Base-by-base conservation (phyloP, 1,139 yeast species). In the Yamadazyma blattariae region DNA sequence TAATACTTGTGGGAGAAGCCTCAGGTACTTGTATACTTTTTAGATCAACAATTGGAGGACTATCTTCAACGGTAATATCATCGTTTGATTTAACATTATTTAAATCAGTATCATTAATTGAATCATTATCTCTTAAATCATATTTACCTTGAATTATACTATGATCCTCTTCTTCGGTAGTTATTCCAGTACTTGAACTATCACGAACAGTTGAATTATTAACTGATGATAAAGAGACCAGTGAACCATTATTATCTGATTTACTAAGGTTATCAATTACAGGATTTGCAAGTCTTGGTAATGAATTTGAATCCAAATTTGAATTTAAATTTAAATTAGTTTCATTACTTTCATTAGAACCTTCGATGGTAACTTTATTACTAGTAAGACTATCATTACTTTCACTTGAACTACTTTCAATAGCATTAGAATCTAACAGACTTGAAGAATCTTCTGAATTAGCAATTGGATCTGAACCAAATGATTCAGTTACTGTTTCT, bases 161-260 rank as follows among this genome's bases (percentile, higher is more conserved):
- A n/a, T 13, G 22, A 20, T 14, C 26, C 7, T 38, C 40, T 25
- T 45, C 47, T 10, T 38, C 43, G 1, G 42, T 37, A 3, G 46
- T 41, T 5, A 38, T 27, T n/a, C 41, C 45, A 10, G 45, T 35
- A 28, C 45, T 40, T 3, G 42, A 32, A 9, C 35, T 33, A 19
- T 46, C 46, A n/a, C 45, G 38, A 2, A 33, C 13, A 22, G 34
- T 33, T 10, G 42, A 38, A 16, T 26, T 27, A 25, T 20, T 25
- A 24, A 34, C 36, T 9, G 41, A 33, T 16, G 27, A 38, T 9
- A 38, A 29, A 12, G 44, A 40, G 3, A 35, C 32, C 17, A 29
- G 24, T 13, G 42, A 39, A 11, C 11, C 19, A 16, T 19, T 23
- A 9, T 9, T 16, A 11, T 15, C 28, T 7, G 8, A 25, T 27